These are phyloP conservation scores for Alternaria panax DNA, from an alignment of 2,329 filamentous ascomycete genomes.

Conservation along the genomic window DNA sequence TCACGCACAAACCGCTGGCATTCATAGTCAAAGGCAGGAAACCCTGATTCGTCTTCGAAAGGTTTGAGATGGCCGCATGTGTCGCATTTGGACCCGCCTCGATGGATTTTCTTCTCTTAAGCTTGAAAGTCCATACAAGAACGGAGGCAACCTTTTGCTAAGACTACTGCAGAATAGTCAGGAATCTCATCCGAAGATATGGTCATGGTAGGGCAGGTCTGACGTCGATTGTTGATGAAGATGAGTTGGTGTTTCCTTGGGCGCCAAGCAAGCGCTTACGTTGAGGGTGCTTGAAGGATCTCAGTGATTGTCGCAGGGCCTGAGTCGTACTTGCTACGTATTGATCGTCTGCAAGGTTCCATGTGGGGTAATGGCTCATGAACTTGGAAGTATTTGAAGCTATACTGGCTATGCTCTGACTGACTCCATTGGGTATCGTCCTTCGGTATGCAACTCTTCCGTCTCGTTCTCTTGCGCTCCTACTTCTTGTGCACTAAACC, in stretches of 20 bases:
- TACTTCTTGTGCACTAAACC: not conserved
- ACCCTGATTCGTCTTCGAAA: constrained; percentile 19
- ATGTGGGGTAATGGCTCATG: not conserved
- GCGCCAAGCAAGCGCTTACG: too few relatives aligned
- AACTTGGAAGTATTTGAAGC: not conserved
- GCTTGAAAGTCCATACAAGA: constrained; percentile 29
- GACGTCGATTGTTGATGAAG: too few relatives aligned
- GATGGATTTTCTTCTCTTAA: constrained; percentile 16
- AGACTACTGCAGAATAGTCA: too few relatives aligned
- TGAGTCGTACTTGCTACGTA: not conserved
- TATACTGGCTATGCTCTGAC: not conserved
- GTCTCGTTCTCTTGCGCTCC: not conserved
- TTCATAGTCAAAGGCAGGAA: constrained; percentile 7
- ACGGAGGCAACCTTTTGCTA: too few relatives aligned
- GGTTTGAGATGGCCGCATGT: constrained; percentile 22
- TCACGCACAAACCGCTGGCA: constrained; percentile 6
- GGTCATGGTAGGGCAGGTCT: too few relatives aligned
- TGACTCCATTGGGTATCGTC: not conserved
- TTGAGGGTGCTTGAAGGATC: not conserved
- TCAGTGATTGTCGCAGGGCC: not conserved
- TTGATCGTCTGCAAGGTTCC: not conserved
- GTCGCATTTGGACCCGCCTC: constrained; percentile 28
- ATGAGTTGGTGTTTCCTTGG: too few relatives aligned
- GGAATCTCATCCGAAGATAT: too few relatives aligned
- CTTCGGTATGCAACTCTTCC: not conserved